Conservation (phyloP, 176 grass and related monocot species). For the Olyra latifolia region DNA sequence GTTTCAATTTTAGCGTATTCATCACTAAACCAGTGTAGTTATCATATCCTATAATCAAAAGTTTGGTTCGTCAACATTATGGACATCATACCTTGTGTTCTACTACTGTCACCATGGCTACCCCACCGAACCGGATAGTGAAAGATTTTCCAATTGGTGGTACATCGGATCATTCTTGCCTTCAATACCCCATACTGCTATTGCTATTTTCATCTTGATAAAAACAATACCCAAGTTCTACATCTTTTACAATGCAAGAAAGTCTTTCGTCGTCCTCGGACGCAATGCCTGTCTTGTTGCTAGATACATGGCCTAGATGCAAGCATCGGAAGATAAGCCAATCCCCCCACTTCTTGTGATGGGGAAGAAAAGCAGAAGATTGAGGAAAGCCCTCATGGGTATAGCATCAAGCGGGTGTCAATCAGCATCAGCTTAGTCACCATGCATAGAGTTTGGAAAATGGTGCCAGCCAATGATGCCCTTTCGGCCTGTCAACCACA, state of each 20-base stretch:
- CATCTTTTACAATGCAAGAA: neutral
- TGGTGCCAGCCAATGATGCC: neutral
- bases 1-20: too few relatives aligned
- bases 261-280: neutral
- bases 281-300: neutral
- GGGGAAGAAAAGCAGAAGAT: conserved; percentile 4
- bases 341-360: conserved; percentile 17
- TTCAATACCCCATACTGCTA: too few relatives aligned
- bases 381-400: neutral
- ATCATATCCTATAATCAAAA: neutral
- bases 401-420: neutral
- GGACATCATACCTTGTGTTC: conserved; percentile 22
- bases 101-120: neutral
- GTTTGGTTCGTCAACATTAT: neutral
- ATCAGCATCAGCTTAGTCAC: neutral
- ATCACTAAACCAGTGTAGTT: neutral
- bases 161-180: too few relatives aligned
- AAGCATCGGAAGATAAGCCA: neutral
- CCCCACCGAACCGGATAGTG: neutral
- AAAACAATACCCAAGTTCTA: neutral
- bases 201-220: neutral
- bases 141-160: too few relatives aligned
- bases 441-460: neutral
- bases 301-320: neutral
- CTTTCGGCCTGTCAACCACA: neutral